These are phyloP conservation scores for Hypsizygus marmoreus DNA, from an alignment of 768 basidiomycete genomes.

Conservation along the genomic window DNA sequence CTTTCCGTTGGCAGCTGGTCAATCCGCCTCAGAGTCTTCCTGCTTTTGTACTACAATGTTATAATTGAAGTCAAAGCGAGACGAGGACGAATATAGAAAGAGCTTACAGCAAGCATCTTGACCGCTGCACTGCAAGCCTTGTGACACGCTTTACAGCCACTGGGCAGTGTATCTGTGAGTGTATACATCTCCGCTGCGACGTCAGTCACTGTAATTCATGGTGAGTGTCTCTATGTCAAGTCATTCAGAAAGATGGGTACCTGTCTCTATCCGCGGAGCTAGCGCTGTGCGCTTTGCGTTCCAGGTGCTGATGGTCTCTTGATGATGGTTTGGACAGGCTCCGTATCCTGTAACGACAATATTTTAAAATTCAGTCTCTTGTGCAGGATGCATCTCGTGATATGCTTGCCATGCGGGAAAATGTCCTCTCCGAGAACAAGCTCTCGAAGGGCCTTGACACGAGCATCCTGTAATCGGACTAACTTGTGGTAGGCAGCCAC, in stretches of 20 bases:
- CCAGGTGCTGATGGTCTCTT: slow-evolving; percentile 50
- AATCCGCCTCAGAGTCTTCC: slow-evolving; percentile 51
- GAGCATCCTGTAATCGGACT: slow-evolving; percentile 56
- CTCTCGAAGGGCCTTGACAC: slow-evolving; percentile 53
- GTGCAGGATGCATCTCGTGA: not conserved
- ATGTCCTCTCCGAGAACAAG: slow-evolving; percentile 60
- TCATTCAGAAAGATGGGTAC: slow-evolving; percentile 30
- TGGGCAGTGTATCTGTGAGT: slow-evolving; percentile 44
- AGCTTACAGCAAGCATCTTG: slow-evolving; percentile 65
- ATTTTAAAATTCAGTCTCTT: slow-evolving; percentile 8
- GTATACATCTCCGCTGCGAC: slow-evolving; percentile 66
- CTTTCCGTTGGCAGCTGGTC: slow-evolving; percentile 42
- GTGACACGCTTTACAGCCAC: slow-evolving; percentile 51
- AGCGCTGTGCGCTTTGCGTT: slow-evolving; percentile 48
- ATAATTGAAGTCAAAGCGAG: slow-evolving; percentile 13
- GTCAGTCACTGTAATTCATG: slow-evolving; percentile 52
- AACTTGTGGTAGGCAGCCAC: slow-evolving; percentile 66
- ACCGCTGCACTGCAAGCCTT: slow-evolving; percentile 67
- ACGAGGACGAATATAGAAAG: not conserved
- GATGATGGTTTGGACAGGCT: slow-evolving; percentile 53
- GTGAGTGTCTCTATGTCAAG: slow-evolving; percentile 1
- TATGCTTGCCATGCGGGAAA: slow-evolving; percentile 61
- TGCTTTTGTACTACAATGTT: slow-evolving; percentile 60
- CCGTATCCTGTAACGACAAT: slow-evolving; percentile 50
- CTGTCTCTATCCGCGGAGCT: slow-evolving; percentile 51